Percentiles rank a stretch among this genome's conserved stretches.
phyloP scores from a whole-genome alignment of 2,329 filamentous ascomycete genomes.

The Ophiostoma triangulosporum region DNA sequence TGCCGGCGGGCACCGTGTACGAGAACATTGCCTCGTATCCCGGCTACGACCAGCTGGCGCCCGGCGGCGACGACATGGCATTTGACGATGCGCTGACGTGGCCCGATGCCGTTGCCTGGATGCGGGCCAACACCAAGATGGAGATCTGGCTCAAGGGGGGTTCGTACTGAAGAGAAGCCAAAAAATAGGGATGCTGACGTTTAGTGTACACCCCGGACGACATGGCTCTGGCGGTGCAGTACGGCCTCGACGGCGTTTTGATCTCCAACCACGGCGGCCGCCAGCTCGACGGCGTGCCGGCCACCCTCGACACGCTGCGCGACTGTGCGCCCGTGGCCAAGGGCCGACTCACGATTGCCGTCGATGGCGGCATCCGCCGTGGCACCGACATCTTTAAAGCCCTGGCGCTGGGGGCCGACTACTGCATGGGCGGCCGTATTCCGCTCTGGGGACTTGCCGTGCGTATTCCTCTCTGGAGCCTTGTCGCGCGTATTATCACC shows the following conservation, averaged over 20 bases:
- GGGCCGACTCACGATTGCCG: slow-evolving; percentile 28
- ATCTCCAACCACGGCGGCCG: slow-evolving; percentile 35
- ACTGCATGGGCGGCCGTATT: slow-evolving; percentile 32
- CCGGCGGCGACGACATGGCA: neutral
- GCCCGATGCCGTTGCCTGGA: slow-evolving; percentile 4
- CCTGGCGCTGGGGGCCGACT: slow-evolving; percentile 34
- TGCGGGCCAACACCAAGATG: slow-evolving; percentile 2
- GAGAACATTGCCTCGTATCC: neutral
- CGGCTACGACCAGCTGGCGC: neutral
- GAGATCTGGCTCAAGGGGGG: slow-evolving; percentile 20
- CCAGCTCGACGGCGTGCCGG: slow-evolving; percentile 31
- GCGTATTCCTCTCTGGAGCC: neutral
- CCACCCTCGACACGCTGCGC: slow-evolving; percentile 28
- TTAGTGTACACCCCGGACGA: slow-evolving; percentile 22
- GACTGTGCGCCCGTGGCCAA: slow-evolving; percentile 34
- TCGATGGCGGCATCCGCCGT: slow-evolving; percentile 35
- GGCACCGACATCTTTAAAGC: slow-evolving; percentile 42
- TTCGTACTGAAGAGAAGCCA: neutral
- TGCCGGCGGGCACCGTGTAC: neutral
- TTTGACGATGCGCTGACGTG: slow-evolving; percentile 3
- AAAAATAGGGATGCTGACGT: neutral
- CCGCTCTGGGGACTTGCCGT: slow-evolving; percentile 33
- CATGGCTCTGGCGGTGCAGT: slow-evolving; percentile 1
- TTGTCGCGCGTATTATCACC: too few species aligned
- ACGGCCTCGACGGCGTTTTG: slow-evolving; percentile 20